phyloP scores from a whole-genome alignment of 768 basidiomycete genomes.

The Clitopilus hobsonii region DNA sequence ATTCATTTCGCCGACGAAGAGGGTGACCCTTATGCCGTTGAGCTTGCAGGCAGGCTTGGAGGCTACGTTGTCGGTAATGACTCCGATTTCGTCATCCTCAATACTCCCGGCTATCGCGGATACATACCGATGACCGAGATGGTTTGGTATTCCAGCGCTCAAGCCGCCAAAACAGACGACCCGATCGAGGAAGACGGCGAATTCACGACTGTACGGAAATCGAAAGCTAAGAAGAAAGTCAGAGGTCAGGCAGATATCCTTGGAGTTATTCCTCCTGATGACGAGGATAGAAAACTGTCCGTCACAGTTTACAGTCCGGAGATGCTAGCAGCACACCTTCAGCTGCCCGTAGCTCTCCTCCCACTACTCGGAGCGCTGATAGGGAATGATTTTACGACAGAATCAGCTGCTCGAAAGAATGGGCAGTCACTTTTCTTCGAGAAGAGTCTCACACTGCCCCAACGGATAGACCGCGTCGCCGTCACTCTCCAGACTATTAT shows the following conservation, averaged over 20 bases:
- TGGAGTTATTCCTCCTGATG: slow-evolving; percentile 53
- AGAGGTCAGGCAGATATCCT: slow-evolving; percentile 21
- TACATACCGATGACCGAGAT: slow-evolving; percentile 76
- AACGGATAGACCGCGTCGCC: slow-evolving; percentile 67
- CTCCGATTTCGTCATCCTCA: slow-evolving; percentile 80
- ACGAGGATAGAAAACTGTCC: slow-evolving; percentile 41
- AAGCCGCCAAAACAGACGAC: slow-evolving; percentile 6
- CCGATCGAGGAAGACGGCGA: slow-evolving; percentile 37
- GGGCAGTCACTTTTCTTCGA: slow-evolving; percentile 69
- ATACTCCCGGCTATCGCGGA: slow-evolving; percentile 70
- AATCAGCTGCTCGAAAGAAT: slow-evolving; percentile 41
- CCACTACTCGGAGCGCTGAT: slow-evolving; percentile 76
- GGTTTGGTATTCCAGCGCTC: slow-evolving; percentile 46
- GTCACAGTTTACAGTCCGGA: slow-evolving; percentile 59
- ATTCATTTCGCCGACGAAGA: slow-evolving; percentile 78
- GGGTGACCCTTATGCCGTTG: slow-evolving; percentile 81
- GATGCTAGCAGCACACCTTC: slow-evolving; percentile 57
- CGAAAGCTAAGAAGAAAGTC: slow-evolving; percentile 44
- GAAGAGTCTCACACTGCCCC: slow-evolving; percentile 44
- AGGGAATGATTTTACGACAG: slow-evolving; percentile 75
- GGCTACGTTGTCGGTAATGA: slow-evolving; percentile 77
- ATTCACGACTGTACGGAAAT: slow-evolving; percentile 54
- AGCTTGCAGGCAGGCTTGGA: slow-evolving; percentile 66
- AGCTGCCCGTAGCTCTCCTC: slow-evolving; percentile 65
- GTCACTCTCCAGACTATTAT: slow-evolving; percentile 51